phyloP scores from a whole-genome alignment of 1,284 basidiomycete genomes.

The Apiotrichum brassicae region DNA sequence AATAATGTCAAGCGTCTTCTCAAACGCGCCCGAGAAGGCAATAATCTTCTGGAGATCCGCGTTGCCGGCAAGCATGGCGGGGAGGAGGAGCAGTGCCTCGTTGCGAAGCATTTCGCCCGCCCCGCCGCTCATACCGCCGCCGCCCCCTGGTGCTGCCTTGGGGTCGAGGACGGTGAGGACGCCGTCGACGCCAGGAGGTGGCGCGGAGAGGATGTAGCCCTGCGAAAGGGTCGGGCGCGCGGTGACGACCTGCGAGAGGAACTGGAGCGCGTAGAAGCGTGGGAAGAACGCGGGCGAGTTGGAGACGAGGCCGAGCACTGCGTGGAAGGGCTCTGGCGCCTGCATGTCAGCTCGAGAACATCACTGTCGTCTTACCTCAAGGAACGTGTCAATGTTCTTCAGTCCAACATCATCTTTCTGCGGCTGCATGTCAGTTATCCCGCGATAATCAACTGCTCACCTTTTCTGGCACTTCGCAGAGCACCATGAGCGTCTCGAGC shows the following conservation, averaged over 20 bases:
- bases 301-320: slow-evolving; percentile 69
- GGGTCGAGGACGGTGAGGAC: slow-evolving; percentile 42
- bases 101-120: slow-evolving; percentile 46
- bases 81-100: slow-evolving; percentile 75
- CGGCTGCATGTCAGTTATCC: slow-evolving; percentile 28
- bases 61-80: slow-evolving; percentile 74
- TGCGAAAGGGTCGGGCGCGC: slow-evolving; percentile 77
- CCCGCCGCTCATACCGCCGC: slow-evolving; percentile 33
- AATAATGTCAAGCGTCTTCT: slow-evolving; percentile 87
- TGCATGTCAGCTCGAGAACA: slow-evolving; percentile 6
- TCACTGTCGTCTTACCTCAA: slow-evolving; percentile 25
- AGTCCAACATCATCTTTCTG: slow-evolving; percentile 49
- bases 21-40: slow-evolving; percentile 94
- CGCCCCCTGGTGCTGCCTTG: slow-evolving; percentile 17
- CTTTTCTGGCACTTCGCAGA: slow-evolving; percentile 44
- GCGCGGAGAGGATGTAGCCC: slow-evolving; percentile 64
- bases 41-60: slow-evolving; percentile 95
- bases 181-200: slow-evolving; percentile 42
- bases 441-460: slow-evolving; percentile 11
- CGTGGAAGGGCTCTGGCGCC: slow-evolving; percentile 61
- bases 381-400: slow-evolving; percentile 46
- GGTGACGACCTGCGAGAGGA: slow-evolving; percentile 69
- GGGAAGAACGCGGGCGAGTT: slow-evolving; percentile 63
- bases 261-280: slow-evolving; percentile 78
- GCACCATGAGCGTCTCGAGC: slow-evolving; percentile 69